Evolutionary conservation across 495 filamentous ascomycete species (phyloP).

Genomic region (Penicillium coffeae): DNA sequence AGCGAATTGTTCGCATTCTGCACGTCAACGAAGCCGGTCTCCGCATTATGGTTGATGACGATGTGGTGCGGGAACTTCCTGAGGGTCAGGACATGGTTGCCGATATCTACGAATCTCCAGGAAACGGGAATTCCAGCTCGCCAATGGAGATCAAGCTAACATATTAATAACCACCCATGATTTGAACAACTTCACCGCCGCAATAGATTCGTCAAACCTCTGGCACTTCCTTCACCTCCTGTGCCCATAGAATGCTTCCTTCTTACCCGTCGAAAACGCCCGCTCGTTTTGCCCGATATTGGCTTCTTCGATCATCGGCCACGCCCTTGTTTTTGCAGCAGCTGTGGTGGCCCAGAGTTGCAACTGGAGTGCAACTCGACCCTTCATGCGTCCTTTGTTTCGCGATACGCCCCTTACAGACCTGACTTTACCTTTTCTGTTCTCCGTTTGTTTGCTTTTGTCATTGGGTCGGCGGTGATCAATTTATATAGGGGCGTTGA

Average conservation of each 20-base stretch:
- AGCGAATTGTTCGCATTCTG: conserved; percentile 63
- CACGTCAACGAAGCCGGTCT: conserved; percentile 69
- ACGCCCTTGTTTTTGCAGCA: too few species aligned
- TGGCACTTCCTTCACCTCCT: not conserved
- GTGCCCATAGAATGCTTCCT: not conserved
- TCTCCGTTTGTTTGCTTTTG: conserved; percentile 10
- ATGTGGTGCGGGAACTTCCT: conserved; percentile 76
- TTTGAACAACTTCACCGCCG: not conserved
- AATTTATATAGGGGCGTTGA: conserved; percentile 34
- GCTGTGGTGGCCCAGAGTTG: not conserved
- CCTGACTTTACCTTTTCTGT: conserved; percentile 1
- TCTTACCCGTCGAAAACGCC: not conserved
- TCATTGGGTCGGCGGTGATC: conserved; percentile 20
- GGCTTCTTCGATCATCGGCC: too few species aligned
- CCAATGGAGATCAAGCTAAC: conserved; percentile 38
- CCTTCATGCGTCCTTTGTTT: not conserved
- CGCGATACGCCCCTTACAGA: not conserved
- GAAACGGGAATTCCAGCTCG: conserved; percentile 5
- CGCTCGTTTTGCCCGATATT: not conserved
- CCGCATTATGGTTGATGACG: conserved; percentile 84
- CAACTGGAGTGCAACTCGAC: not conserved
- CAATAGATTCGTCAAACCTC: not conserved
- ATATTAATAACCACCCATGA: conserved; percentile 33
- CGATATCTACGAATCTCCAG: conserved; percentile 49
- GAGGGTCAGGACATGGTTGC: conserved; percentile 90